Conservation (phyloP, 1,139 yeast genomes). For the Blastobotrys petasosporus region DNA sequence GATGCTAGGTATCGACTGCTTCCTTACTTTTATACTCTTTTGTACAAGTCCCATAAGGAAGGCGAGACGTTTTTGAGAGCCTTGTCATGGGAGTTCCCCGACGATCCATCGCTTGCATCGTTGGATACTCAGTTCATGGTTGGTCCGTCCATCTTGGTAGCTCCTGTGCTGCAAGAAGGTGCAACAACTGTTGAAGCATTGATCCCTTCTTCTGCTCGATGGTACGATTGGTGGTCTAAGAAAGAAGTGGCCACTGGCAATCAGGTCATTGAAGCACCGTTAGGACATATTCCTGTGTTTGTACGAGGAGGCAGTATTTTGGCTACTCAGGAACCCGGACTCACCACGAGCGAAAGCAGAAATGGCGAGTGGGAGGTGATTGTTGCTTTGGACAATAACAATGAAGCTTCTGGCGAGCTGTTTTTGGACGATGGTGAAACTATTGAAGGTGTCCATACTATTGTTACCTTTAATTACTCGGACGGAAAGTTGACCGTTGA, state of each 20-base stretch:
- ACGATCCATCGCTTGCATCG: conserved; percentile 10
- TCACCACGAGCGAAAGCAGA: conserved; percentile 33
- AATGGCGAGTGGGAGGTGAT: conserved; percentile 32
- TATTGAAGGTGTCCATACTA: background rate
- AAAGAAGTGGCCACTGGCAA: conserved; percentile 26
- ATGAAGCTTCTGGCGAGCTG: conserved; percentile 17
- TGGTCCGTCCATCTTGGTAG: conserved; percentile 19
- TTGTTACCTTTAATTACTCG: background rate
- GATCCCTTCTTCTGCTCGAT: conserved; percentile 32
- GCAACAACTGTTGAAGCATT: conserved; percentile 27
- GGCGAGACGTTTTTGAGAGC: conserved; percentile 20
- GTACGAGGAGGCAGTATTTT: conserved; percentile 19
- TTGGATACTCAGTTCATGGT: conserved; percentile 19
- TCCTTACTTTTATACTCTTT: conserved; percentile 20
- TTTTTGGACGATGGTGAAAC: conserved; percentile 33
- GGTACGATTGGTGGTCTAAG: conserved; percentile 37
- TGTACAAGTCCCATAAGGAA: conserved; percentile 14
- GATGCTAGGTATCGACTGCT: conserved; percentile 17
- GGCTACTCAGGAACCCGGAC: conserved; percentile 32
- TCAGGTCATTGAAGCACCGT: conserved; percentile 18
- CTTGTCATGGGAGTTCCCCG: conserved; percentile 21
- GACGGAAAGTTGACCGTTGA: background rate
- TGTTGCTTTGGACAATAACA: conserved; percentile 29
- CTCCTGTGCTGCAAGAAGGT: conserved; percentile 18
- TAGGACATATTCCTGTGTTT: conserved; percentile 20